Conservation (phyloP, 176 grass and related monocot genomes). For the Saccharum officinarum region DNA sequence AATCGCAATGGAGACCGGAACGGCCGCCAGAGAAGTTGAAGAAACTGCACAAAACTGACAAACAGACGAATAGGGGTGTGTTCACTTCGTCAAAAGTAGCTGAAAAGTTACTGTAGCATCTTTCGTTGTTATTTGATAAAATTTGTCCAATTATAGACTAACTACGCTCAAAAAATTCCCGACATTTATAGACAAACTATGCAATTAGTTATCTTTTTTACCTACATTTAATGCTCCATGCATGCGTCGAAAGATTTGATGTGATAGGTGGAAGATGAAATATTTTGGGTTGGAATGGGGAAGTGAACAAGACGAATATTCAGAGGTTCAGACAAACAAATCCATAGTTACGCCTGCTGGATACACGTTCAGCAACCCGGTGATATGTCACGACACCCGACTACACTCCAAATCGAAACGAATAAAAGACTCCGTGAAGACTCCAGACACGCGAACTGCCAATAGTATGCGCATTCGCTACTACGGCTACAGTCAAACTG, state of each 20-base stretch:
- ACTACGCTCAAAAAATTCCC: no score
- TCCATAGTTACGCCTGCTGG: neutral
- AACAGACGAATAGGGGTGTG: neutral
- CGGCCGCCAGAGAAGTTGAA: neutral
- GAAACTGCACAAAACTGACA: neutral
- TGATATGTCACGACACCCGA: neutral
- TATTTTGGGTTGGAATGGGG: no score
- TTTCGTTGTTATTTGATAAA: no score
- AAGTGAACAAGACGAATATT: neutral
- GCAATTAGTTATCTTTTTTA: no score
- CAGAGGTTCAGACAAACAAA: neutral
- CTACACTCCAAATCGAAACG: neutral
- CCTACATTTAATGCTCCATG: no score
- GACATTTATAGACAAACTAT: no score
- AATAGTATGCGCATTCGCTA: neutral
- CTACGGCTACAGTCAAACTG: neutral
- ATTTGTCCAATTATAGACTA: no score
- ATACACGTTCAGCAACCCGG: no score
- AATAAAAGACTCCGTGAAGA: neutral
- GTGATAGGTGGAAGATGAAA: no score
- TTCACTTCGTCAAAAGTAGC: no score
- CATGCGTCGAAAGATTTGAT: no score
- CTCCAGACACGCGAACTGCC: neutral
- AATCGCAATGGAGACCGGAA: neutral
- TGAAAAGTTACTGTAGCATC: no score